phyloP scores from a whole-genome alignment of 768 basidiomycete species.

The Pluteus cervinus region DNA sequence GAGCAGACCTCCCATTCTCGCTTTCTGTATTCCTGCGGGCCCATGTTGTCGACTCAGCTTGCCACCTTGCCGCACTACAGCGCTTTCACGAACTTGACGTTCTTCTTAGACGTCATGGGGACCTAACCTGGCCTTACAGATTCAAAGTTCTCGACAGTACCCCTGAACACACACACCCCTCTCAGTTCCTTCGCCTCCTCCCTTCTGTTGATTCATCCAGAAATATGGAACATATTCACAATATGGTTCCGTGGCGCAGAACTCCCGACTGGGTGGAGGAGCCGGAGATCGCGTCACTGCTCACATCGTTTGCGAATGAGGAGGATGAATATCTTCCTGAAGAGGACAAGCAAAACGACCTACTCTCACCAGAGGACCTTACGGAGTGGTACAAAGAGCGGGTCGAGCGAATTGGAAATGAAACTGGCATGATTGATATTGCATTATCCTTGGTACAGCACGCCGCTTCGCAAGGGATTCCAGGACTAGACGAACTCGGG shows the following conservation, averaged over 20 bases:
- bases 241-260: conserved; percentile 39
- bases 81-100: conserved; percentile 51
- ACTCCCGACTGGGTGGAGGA: conserved; percentile 57
- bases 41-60: conserved; percentile 53
- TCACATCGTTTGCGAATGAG: conserved; percentile 30
- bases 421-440: conserved; percentile 71
- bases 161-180: conserved; percentile 68
- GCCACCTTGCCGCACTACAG: conserved; percentile 58
- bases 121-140: conserved; percentile 61
- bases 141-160: conserved; percentile 65
- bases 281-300: conserved; percentile 31
- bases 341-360: conserved; percentile 9
- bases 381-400: conserved; percentile 70
- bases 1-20: conserved; percentile 36
- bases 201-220: conserved; percentile 50
- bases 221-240: conserved; percentile 33
- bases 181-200: conserved; percentile 53
- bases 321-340: conserved; percentile 2
- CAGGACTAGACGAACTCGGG: conserved; percentile 76
- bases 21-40: conserved; percentile 60
- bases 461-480: conserved; percentile 74
- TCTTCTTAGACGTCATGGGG: conserved; percentile 53
- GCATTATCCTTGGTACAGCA: conserved; percentile 81
- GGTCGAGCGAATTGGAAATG: conserved; percentile 53
- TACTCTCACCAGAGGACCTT: conserved; percentile 45